Base-by-base conservation (phyloP, 2,329 filamentous ascomycete genomes). In the Colletotrichum camelliae region DNA sequence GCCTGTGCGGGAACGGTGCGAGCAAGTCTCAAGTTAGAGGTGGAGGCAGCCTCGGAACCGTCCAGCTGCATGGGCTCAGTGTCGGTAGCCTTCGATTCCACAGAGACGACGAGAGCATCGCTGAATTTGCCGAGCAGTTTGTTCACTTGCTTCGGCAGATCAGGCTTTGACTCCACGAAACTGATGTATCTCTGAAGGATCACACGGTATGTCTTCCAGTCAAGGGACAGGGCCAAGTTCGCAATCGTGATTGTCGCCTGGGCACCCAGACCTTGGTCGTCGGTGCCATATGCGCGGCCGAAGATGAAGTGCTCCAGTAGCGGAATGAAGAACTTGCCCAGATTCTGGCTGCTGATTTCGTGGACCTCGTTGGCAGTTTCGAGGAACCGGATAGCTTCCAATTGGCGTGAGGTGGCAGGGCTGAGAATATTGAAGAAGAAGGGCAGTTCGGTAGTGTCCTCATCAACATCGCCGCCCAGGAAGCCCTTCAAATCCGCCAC, bases 381-480 rank as follows among this genome's bases (percentile, higher is more conserved):
- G 15, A 99, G 88, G 72, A 95, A 90, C 75, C 94, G 93, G 48
- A 99, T 87, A 4, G 97, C 96, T 79, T 96, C 94, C 70, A 97
- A 89, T 80, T 98, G 94, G 78, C 95, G 93, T 75, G 97, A 93
- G 43, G 96, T 93, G 67, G 98, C 96, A 64, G 98, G 96, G 81
- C 97, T 96, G 43, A 98, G 87, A 60, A 98, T 92, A 80, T 98
- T 98, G 84, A 91, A 94, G 87, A 98, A 99, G 87, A 99, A 98
- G 1, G 95, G 94, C 13, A 89, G 87, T 73, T 91, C 89, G 2
- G 87, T 83, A 29, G 87, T 84, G 62, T 96, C 94, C 76, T 97
- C 95, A 68, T 94, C 86, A 16, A 85, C 83, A 9, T 86, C 85
- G 7, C 85, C 87, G 15, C 15, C 48, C 52, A 97, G 89, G 13